Conservation (phyloP, 164 flowering plant genomes). For the Cinnamomum chago region DNA sequence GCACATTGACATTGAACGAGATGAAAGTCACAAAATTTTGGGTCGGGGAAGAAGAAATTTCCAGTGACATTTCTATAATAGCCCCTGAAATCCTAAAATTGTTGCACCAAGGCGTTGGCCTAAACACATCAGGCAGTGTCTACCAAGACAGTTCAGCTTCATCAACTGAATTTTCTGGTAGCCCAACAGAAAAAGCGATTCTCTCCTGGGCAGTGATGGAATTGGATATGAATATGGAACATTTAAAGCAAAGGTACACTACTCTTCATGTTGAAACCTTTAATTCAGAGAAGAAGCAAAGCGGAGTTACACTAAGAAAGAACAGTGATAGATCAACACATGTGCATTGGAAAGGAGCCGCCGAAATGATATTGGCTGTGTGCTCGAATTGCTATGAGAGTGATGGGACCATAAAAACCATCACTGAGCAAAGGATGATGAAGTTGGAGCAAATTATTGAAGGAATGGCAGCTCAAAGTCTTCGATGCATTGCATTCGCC, state of each 20-base stretch:
- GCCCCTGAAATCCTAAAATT: slow-evolving; percentile 23
- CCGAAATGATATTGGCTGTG: slow-evolving; percentile 67
- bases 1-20: slow-evolving; percentile 49
- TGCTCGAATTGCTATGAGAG: slow-evolving; percentile 35
- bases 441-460: slow-evolving; percentile 20
- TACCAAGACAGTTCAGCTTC: slow-evolving; percentile 18
- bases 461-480: slow-evolving; percentile 33
- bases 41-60: slow-evolving; percentile 26
- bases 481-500: slow-evolving; percentile 35
- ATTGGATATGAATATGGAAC: slow-evolving; percentile 28
- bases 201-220: slow-evolving; percentile 50
- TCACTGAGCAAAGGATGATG: slow-evolving; percentile 11
- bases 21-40: slow-evolving; percentile 60
- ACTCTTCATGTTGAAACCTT: slow-evolving; percentile 35
- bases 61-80: slow-evolving; percentile 12
- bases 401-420: slow-evolving; percentile 5
- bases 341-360: slow-evolving; percentile 84
- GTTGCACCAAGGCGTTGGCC: slow-evolving; percentile 43
- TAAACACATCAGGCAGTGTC: slow-evolving; percentile 54
- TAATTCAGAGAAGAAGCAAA: slow-evolving; percentile 42
- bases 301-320: slow-evolving; percentile 45
- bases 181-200: slow-evolving; percentile 68
- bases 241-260: slow-evolving; percentile 13
- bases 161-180: slow-evolving; percentile 44
- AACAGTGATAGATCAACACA: slow-evolving; percentile 26